Evolutionary conservation across 2,329 filamentous ascomycete genomes (phyloP), one percentile per base, ranked within the genome.

Genomic region (Penicillium sp.): DNA sequence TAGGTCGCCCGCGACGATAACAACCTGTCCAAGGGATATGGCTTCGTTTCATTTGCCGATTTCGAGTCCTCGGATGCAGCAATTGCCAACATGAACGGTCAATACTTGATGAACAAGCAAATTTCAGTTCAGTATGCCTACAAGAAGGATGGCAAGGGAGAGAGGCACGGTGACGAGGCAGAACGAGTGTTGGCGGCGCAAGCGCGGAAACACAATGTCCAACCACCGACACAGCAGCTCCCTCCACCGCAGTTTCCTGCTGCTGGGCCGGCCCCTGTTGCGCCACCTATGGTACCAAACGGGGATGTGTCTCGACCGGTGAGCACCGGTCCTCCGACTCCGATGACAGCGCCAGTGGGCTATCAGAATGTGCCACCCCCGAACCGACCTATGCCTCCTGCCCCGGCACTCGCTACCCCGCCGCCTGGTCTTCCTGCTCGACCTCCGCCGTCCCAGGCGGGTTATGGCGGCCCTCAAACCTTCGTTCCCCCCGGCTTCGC

Each of bases 141-240:
- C 76, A 98, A 98, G 75, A 96, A 96, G 68, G 92, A 98, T 58
- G 92, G 92, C 52, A 95, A 95, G 69, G 90, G 90, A 54, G 90
- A 96, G 69, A 76, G 92, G 41, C 92, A 98, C 61, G 92, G 92
- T 55, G 92, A 98, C 62, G 78, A 88, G 54, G 92, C 92, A 18
- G 92, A 98, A 68, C 76, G 92, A 57, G 84, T 87, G 71, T 77
- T 98, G 31, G 92, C 92, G 18, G 82, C 84, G 17, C 85, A 95
- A 67, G 92, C 89, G 40, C 90, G 90, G 68, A 90, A 89, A 61
- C 86, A 95, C 64, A 95, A 95, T 56, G 85, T 98, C 44, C 79
- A 87, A 35, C 84, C 88, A 23, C 83, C 88, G 49, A 76, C 81
- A 2, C 84, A 89, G 57, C 77, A 82, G 14, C 69, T 92, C 35